phyloP scores from a whole-genome alignment of 2,329 filamentous ascomycete genomes.

The Paraphaeosphaeria sporulosa region DNA sequence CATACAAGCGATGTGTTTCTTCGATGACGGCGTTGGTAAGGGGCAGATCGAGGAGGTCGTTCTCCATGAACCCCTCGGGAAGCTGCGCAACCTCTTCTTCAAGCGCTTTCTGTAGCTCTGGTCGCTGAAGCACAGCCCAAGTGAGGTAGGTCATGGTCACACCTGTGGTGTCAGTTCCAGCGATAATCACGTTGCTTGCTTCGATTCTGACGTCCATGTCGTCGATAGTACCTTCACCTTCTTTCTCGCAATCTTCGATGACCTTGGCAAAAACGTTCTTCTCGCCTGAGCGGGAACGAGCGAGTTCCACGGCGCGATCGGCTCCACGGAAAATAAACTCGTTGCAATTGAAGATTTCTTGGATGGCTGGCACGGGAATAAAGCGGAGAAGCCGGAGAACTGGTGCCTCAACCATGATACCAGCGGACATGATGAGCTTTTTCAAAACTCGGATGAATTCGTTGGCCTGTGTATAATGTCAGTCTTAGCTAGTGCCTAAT shows the following conservation, averaged over 20 bases:
- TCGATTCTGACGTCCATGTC: conserved; percentile 40
- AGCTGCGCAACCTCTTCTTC: conserved; percentile 32
- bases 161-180: conserved; percentile 46
- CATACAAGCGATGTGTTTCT: conserved; percentile 50
- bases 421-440: conserved; percentile 44
- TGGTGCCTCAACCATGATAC: conserved; percentile 48
- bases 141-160: conserved; percentile 44
- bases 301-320: conserved; percentile 40
- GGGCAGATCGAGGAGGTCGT: conserved; percentile 39
- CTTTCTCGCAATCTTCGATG: conserved; percentile 31
- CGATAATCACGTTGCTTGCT: conserved; percentile 42
- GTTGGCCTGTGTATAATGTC: conserved; percentile 28
- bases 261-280: conserved; percentile 40
- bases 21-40: conserved; percentile 48
- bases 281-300: conserved; percentile 37
- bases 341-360: conserved; percentile 47
- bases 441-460: conserved; percentile 49
- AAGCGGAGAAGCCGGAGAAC: conserved; percentile 43
- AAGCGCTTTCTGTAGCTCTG: conserved; percentile 28
- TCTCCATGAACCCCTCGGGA: conserved; percentile 24
- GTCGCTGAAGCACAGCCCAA: conserved; percentile 40
- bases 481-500: neutral
- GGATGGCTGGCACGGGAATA: conserved; percentile 36
- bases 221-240: conserved; percentile 27
- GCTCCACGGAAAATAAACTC: conserved; percentile 42